These are phyloP conservation scores for Trichoderma endophyticum DNA, from an alignment of 2,329 filamentous ascomycete genomes.

Conservation along the genomic window DNA sequence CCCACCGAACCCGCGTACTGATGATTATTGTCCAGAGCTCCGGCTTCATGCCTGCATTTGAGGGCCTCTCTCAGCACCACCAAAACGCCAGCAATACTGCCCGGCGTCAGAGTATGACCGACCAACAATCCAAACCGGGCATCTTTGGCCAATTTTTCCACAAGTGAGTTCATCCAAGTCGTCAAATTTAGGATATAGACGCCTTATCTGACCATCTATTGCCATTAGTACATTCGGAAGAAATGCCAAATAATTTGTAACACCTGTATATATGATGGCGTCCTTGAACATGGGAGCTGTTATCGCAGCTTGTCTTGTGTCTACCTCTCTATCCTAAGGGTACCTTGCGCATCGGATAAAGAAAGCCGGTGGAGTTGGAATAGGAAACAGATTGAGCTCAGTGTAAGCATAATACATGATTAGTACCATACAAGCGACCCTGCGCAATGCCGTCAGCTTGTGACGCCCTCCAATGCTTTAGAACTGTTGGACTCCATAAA, in stretches of 20 bases:
- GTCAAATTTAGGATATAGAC: too few relatives aligned
- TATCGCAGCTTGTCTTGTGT: not conserved
- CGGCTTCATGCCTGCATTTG: constrained; percentile 46
- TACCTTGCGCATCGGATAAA: not conserved
- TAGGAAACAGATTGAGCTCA: constrained; percentile 9
- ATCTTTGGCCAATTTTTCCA: constrained; percentile 56
- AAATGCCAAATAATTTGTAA: constrained; percentile 15
- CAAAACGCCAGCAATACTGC: constrained; percentile 45
- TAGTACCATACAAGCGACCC: not conserved
- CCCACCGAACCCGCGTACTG: constrained; percentile 2
- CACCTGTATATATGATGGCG: not conserved
- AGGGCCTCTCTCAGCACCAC: constrained; percentile 48
- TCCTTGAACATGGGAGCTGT: not conserved
- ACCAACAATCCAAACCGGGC: constrained; percentile 49
- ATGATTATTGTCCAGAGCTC: constrained; percentile 38
- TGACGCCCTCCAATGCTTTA: not conserved
- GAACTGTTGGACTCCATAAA: not conserved
- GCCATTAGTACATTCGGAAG: constrained; percentile 13
- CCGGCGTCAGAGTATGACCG: constrained; percentile 54
- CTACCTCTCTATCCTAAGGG: not conserved
- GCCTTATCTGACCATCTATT: constrained; percentile 1
- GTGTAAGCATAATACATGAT: not conserved
- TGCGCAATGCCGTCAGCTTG: not conserved
- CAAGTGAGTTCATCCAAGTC: constrained; percentile 45
- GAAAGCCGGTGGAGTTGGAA: not conserved